Percentiles rank a stretch among this genome's conserved stretches.
Conservation (phyloP, 352 stramenopile species). For the Hyaloperonospora arabidopsidis region DNA sequence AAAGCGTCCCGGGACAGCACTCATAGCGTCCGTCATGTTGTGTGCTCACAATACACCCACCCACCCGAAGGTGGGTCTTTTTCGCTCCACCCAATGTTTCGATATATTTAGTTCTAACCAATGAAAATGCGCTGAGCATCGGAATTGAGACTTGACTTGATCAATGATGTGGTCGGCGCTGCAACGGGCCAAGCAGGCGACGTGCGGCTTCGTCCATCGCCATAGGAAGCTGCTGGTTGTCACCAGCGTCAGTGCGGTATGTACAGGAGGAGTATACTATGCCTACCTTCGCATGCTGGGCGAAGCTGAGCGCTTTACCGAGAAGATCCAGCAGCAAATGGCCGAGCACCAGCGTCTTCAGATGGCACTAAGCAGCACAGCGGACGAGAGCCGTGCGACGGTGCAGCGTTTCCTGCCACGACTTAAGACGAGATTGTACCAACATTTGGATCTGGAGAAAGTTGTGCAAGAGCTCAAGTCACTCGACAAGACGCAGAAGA, state of each 20-base stretch:
- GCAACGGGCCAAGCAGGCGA: conserved; percentile 39
- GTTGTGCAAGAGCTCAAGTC: conserved; percentile 68
- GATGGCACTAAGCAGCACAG: conserved; percentile 56
- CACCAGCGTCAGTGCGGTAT: conserved; percentile 40
- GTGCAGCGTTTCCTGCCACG: conserved; percentile 67
- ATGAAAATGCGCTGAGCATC: conserved; percentile 1
- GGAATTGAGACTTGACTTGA: conserved; percentile 1
- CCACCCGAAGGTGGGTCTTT: too few species aligned
- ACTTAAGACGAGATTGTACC: conserved; percentile 53
- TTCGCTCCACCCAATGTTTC: too few species aligned
- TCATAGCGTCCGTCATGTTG: conserved; percentile 22
- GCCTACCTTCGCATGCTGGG: conserved; percentile 52
- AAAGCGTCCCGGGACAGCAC: conserved; percentile 28
- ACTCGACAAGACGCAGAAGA: conserved; percentile 60
- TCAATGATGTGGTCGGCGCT: conserved; percentile 61
- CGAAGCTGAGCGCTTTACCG: conserved; percentile 62
- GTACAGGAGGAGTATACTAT: conserved; percentile 56
- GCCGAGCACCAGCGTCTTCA: conserved; percentile 69
- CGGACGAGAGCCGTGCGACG: conserved; percentile 65
- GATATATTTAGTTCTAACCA: conserved; percentile 1
- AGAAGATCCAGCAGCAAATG: conserved; percentile 67
- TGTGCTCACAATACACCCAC: neutral
- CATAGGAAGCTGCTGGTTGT: conserved; percentile 60
- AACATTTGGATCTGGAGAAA: conserved; percentile 56
- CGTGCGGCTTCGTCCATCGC: conserved; percentile 55